Evolutionary conservation across 805 yeast species (phyloP), one percentile per base, ranked within the genome.

Genomic region (Blastobotrys muscicola): DNA sequence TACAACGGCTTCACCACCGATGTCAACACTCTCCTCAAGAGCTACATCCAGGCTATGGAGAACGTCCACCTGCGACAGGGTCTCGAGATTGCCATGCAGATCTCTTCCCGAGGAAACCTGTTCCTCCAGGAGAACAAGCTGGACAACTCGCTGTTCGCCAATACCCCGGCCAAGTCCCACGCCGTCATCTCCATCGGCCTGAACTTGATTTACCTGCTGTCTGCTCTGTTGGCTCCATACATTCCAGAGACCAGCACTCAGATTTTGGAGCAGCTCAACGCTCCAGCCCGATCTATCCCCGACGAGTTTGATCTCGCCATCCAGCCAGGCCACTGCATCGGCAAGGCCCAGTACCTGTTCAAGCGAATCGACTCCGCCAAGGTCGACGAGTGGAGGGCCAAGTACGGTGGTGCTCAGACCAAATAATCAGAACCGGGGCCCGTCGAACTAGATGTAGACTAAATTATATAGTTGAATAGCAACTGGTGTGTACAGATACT

Each of bases 111-210:
- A 56, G 98, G 98, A 65, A 92, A 92, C 68, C 83, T 74, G 64
- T 92, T 90, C 74, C 74, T 92, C 62, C 99, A 92, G 69, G 98
- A 90, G 41, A 87, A 89, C 69, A 89, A 89, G 68, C 74, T 92
- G 56, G 97, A 90, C 65, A 92, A 92, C 72, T 71, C 84, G 8
- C 71, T 89, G 51, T 85, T 79, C 65, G 75, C 78, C 44, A 77
- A 85, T 57, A 61, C 67, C 39, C 94, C 96, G 36, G 85, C 74
- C 30, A 78, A 77, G 57, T 76, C 95, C 10, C 96, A 87, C 58
- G 95, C 95, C 2, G 95, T 90, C 42, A 84, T 92, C 44, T 95
- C 85, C 50, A 82, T 85, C 42, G 97, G 94, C 47, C 70, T 92
- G 62, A 92, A 90, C 67, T 70, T 90, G 60, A 78, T 90, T 40